phyloP scores from a whole-genome alignment of 1,284 basidiomycete genomes.

The Phlebopus sp. region DNA sequence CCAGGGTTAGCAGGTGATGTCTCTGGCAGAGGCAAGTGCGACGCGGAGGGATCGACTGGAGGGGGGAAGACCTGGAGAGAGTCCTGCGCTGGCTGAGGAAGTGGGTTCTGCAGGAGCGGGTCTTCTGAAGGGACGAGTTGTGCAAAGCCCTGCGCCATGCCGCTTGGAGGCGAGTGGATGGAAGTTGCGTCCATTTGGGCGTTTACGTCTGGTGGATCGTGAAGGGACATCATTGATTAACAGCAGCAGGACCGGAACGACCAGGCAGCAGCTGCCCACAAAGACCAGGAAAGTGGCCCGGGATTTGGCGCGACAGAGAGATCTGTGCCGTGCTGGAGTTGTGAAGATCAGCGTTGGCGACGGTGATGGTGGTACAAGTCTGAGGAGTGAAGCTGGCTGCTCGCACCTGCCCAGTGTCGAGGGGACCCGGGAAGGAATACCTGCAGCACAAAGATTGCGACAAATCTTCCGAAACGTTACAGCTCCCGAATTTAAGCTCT shows the following conservation, averaged over 20 bases:
- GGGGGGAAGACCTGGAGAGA: slow-evolving; percentile 37
- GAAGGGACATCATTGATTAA: slow-evolving; percentile 18
- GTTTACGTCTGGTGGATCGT: slow-evolving; percentile 16
- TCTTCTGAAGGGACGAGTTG: slow-evolving; percentile 27
- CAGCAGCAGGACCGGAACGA: slow-evolving; percentile 4
- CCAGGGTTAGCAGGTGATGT: slow-evolving; percentile 31
- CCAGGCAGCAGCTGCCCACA: slow-evolving; percentile 1
- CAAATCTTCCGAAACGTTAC: slow-evolving; percentile 8
- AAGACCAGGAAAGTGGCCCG: neutral
- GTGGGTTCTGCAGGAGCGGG: slow-evolving; percentile 19
- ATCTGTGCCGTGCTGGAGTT: neutral
- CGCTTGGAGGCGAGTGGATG: slow-evolving; percentile 9
- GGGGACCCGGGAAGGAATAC: slow-evolving; percentile 1
- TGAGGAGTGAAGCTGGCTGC: neutral
- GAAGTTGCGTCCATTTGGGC: slow-evolving; percentile 18
- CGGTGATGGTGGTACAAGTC: neutral
- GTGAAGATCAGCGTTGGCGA: neutral
- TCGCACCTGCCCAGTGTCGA: neutral
- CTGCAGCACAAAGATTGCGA: slow-evolving; percentile 6
- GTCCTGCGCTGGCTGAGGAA: slow-evolving; percentile 30
- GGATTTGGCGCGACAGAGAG: neutral
- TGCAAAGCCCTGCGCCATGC: slow-evolving; percentile 9
- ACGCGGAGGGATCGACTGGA: slow-evolving; percentile 38
- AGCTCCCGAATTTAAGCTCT: slow-evolving; percentile 6
- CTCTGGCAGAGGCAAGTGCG: slow-evolving; percentile 40